Percentiles rank a stretch among this genome's conserved stretches.
phyloP scores from a whole-genome alignment of 257 asterid genomes.

The Solanum habrochaites region DNA sequence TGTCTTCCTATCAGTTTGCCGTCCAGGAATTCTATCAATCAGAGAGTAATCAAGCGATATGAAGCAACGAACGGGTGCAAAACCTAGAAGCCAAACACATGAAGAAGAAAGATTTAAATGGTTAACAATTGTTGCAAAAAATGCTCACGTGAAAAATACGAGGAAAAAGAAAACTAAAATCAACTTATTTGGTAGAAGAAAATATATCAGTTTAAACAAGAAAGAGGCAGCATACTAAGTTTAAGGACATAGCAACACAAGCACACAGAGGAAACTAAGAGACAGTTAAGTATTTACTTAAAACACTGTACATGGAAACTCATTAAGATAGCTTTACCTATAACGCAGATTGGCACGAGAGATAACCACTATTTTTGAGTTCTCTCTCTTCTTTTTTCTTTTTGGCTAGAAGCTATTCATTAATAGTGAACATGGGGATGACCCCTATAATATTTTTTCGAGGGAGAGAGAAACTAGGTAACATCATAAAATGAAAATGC shows the following conservation, averaged over 20 bases:
- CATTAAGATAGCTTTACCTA: not conserved
- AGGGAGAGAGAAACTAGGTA: not conserved
- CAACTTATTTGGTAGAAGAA: not conserved
- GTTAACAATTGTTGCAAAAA: not conserved
- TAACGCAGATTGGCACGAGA: not conserved
- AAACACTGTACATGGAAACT: not conserved
- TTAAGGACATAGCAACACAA: not conserved
- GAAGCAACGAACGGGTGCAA: conserved; percentile 82
- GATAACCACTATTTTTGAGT: not conserved
- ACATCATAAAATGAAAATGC: not conserved
- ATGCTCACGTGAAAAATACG: not conserved
- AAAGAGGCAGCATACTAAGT: not conserved
- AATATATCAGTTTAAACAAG: not conserved
- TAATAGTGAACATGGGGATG: not conserved
- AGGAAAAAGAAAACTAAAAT: not conserved
- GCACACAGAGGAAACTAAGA: not conserved
- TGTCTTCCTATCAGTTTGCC: conserved; percentile 96
- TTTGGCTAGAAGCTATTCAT: not conserved
- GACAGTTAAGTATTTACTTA: not conserved
- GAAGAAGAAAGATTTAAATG: not conserved
- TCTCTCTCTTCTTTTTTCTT: not conserved
- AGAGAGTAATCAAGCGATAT: conserved; percentile 67
- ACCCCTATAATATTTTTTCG: not conserved
- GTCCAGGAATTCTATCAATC: conserved; percentile 97
- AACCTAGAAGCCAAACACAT: conserved; percentile 38